These are phyloP conservation scores for Sicyos edulis DNA, from an alignment of 306 rosid genomes.

Conservation along the genomic window DNA sequence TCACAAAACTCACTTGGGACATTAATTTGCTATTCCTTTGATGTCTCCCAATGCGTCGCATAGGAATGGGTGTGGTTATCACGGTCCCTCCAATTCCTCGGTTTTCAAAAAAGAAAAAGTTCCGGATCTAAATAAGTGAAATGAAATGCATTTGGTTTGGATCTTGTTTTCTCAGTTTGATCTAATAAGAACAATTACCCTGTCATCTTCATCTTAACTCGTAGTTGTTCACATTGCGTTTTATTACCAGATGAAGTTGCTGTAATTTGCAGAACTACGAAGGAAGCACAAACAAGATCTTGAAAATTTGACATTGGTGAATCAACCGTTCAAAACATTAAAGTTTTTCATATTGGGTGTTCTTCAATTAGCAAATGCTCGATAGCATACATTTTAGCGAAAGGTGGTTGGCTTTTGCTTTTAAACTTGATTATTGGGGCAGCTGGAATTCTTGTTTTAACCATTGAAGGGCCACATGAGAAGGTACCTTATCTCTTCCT, in stretches of 20 bases:
- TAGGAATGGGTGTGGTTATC: too few species aligned
- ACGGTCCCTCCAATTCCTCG: too few species aligned
- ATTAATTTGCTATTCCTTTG: too few species aligned
- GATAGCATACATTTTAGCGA: constrained; percentile 48
- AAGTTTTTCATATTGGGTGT: constrained; percentile 70
- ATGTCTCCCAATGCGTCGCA: too few species aligned
- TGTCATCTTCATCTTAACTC: background rate
- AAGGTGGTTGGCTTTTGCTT: constrained; percentile 90
- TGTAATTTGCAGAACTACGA: constrained; percentile 42
- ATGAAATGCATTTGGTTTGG: too few species aligned
- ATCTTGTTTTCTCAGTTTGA: too few species aligned
- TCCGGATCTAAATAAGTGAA: too few species aligned
- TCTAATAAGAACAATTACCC: background rate
- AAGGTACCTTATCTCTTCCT: constrained; percentile 50
- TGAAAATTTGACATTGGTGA: constrained; percentile 66
- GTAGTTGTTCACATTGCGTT: background rate
- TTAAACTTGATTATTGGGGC: constrained; percentile 40
- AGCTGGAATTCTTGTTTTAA: constrained; percentile 53
- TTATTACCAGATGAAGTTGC: background rate
- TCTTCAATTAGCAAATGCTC: constrained; percentile 50
- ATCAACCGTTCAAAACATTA: constrained; percentile 77
- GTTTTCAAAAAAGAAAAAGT: too few species aligned
- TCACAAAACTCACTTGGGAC: too few species aligned
- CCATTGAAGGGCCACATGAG: constrained; percentile 68
- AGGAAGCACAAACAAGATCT: constrained; percentile 55